Conservation (phyloP, 768 basidiomycete species). For the Pisolithus sp. region DNA sequence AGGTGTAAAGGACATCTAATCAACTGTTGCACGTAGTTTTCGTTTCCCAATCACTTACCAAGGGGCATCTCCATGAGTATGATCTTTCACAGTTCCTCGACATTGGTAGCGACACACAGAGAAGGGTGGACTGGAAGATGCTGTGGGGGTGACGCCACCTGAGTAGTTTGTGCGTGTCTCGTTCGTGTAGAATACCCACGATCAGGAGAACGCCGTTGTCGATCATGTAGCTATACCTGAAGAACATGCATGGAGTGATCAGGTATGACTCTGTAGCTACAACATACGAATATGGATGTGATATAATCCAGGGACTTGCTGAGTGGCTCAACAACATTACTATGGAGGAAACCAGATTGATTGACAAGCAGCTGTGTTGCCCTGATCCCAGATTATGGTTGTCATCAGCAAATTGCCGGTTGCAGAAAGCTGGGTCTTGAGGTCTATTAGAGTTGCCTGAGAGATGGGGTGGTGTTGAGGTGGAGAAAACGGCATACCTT, state of each 20-base stretch:
- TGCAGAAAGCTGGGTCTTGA: slow-evolving; percentile 87
- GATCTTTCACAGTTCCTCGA: slow-evolving; percentile 94
- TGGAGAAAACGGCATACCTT: not conserved
- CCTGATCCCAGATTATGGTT: slow-evolving; percentile 88
- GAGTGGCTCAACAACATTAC: slow-evolving; percentile 85
- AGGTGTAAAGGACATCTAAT: not conserved
- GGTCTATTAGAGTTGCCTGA: slow-evolving; percentile 47
- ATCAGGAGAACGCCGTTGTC: slow-evolving; percentile 98
- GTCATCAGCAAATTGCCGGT: slow-evolving; percentile 88
- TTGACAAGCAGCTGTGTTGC: slow-evolving; percentile 93
- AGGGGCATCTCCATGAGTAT: slow-evolving; percentile 96
- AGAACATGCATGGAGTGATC: slow-evolving; percentile 3
- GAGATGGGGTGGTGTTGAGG: not conserved
- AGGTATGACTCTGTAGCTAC: slow-evolving; percentile 1
- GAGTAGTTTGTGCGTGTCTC: slow-evolving; percentile 94
- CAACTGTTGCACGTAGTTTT: not conserved
- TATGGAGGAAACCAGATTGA: slow-evolving; percentile 92
- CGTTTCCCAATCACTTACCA: slow-evolving; percentile 47
- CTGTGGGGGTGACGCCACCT: slow-evolving; percentile 97
- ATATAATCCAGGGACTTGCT: slow-evolving; percentile 95
- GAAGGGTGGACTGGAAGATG: slow-evolving; percentile 97
- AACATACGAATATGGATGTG: slow-evolving; percentile 56
- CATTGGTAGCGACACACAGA: slow-evolving; percentile 97
- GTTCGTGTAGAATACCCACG: slow-evolving; percentile 92
- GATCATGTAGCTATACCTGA: slow-evolving; percentile 97